Percentiles rank a stretch among this genome's conserved stretches.
Evolutionary conservation across 371 early-diverging fungal genomes (phyloP).

Genomic region (Mycotypha africana): DNA sequence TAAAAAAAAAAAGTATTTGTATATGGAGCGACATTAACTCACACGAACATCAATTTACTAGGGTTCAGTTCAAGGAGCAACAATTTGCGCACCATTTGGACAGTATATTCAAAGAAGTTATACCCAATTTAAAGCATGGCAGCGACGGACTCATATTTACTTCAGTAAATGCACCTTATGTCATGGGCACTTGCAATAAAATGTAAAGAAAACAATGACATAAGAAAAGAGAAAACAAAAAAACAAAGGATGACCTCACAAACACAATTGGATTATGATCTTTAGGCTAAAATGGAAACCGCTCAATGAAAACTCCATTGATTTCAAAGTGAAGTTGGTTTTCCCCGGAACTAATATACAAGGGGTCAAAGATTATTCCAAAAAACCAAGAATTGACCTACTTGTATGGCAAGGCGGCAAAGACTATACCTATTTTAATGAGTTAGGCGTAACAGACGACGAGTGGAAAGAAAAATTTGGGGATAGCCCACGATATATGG

Average conservation of each 20-base stretch:
- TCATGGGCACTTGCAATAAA: constrained; percentile 77
- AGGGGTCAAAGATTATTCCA: constrained; percentile 25
- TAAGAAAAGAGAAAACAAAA: not conserved
- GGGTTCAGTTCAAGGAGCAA: constrained; percentile 67
- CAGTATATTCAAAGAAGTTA: constrained; percentile 59
- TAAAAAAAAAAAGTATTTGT: no score
- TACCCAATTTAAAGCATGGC: constrained; percentile 80
- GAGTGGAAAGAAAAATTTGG: constrained; percentile 48
- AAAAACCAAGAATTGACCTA: constrained; percentile 48
- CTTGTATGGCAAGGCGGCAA: constrained; percentile 57
- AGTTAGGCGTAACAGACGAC: constrained; percentile 53
- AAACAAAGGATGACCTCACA: no score
- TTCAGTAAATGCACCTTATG: constrained; percentile 79
- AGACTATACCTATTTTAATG: constrained; percentile 46
- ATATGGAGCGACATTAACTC: no score
- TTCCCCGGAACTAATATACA: constrained; percentile 35
- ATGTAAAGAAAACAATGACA: constrained; percentile 59
- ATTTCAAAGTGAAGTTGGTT: constrained; percentile 68
- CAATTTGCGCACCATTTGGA: constrained; percentile 65
- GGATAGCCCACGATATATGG: constrained; percentile 25
- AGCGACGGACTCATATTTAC: constrained; percentile 98
- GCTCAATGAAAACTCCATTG: constrained; percentile 94
- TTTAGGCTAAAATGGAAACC: constrained; percentile 98
- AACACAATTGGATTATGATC: no score
- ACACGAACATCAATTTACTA: no score